Conservation (phyloP, 257 asterid genomes). For the Eucommia ulmoides region DNA sequence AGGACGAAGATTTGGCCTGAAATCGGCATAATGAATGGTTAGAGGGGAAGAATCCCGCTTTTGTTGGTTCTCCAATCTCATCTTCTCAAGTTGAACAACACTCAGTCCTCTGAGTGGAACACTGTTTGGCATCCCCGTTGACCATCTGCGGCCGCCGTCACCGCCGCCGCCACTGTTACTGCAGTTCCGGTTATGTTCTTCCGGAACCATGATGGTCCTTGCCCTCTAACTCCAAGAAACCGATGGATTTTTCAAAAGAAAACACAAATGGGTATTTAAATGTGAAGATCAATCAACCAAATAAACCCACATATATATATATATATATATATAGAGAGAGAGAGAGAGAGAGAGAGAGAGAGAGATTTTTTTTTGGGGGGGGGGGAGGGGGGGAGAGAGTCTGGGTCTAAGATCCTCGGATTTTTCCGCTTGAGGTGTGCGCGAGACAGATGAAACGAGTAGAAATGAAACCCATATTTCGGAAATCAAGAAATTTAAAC, state of each 20-base stretch:
- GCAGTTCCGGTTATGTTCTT: conserved; percentile 32
- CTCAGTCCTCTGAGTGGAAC: conserved; percentile 90
- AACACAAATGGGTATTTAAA: conserved; percentile 13
- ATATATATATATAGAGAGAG: no score
- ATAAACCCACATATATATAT: not conserved
- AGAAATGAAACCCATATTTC: no score
- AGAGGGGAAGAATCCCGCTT: conserved; percentile 21
- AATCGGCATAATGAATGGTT: conserved; percentile 4
- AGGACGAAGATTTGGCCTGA: conserved; percentile 27
- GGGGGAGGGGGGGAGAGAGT: conserved; percentile 7
- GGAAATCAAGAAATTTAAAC: no score
- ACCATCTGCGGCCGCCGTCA: conserved; percentile 2
- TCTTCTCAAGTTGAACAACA: conserved; percentile 88
- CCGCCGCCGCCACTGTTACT: conserved; percentile 22
- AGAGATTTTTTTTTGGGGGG: no score
- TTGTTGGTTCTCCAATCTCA: conserved; percentile 64
- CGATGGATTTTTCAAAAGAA: conserved; percentile 15
- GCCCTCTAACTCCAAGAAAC: conserved; percentile 29
- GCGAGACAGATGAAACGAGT: no score
- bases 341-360: not conserved
- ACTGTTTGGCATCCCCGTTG: conserved; percentile 35
- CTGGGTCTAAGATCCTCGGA: conserved; percentile 16
- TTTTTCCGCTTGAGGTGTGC: no score
- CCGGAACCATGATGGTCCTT: conserved; percentile 41
- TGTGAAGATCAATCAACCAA: conserved; percentile 27